Conservation (phyloP, 805 yeast species). For the Geotrichum ghanense region DNA sequence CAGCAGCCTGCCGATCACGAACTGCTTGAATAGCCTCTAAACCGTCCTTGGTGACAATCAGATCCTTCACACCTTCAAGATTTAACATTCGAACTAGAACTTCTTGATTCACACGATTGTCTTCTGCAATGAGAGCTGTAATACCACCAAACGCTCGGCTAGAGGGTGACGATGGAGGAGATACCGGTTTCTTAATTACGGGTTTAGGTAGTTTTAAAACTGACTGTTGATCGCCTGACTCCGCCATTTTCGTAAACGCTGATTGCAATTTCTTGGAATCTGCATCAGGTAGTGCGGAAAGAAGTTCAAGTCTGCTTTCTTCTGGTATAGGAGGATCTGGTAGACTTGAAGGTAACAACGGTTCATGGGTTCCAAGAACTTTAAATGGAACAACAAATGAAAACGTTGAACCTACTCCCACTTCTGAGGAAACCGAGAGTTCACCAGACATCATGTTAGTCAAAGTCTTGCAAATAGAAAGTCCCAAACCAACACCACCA, state of each 20-base stretch:
- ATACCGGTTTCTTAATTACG: conserved; percentile 28
- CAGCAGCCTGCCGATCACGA: conserved; percentile 28
- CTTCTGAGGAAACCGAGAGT: conserved; percentile 54
- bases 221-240: background rate
- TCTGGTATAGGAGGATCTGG: conserved; percentile 1
- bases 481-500: conserved; percentile 93
- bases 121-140: conserved; percentile 79
- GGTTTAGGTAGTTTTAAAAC: background rate
- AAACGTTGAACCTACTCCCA: conserved; percentile 79
- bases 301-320: background rate
- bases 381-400: conserved; percentile 48
- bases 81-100: conserved; percentile 76
- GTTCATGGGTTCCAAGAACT: conserved; percentile 4
- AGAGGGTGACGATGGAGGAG: background rate
- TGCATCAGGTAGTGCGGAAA: background rate
- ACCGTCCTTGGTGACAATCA: conserved; percentile 80
- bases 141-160: background rate
- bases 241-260: background rate
- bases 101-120: conserved; percentile 84
- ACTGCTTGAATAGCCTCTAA: conserved; percentile 68
- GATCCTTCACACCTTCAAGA: conserved; percentile 59
- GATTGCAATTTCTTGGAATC: background rate
- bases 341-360: background rate
- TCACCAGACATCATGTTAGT: conserved; percentile 85
- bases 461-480: conserved; percentile 77